phyloP scores from a whole-genome alignment of 164 flowering plant genomes.

The Paratinospora sagittata region DNA sequence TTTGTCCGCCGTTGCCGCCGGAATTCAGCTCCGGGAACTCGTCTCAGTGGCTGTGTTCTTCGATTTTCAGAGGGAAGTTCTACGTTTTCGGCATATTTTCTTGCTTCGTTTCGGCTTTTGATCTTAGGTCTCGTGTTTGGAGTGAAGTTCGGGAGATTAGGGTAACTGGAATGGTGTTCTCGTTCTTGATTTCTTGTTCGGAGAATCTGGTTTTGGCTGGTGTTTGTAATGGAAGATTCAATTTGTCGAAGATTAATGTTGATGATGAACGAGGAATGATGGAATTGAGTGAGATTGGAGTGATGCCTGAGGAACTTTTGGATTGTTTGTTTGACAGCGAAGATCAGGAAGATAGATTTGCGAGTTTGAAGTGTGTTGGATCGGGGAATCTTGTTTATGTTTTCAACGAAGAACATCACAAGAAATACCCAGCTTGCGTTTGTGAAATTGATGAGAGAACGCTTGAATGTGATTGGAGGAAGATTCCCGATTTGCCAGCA shows the following conservation, averaged over 20 bases:
- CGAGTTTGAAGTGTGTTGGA: constrained; percentile 68
- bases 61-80: constrained; percentile 38
- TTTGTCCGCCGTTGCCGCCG: constrained; percentile 49
- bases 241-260: constrained; percentile 51
- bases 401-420: constrained; percentile 51
- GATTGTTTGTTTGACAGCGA: constrained; percentile 45
- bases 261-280: too few species aligned
- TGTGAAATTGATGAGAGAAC: constrained; percentile 41
- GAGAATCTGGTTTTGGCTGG: constrained; percentile 54
- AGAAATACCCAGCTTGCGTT: constrained; percentile 54
- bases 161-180: constrained; percentile 55
- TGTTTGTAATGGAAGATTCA: constrained; percentile 38
- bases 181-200: constrained; percentile 44
- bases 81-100: constrained; percentile 50
- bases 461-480: constrained; percentile 49
- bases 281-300: constrained; percentile 49
- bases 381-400: constrained; percentile 51
- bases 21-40: constrained; percentile 46
- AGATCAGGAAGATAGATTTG: constrained; percentile 49
- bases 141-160: constrained; percentile 47
- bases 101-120: constrained; percentile 43
- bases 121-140: constrained; percentile 39
- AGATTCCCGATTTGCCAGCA: constrained; percentile 46
- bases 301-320: constrained; percentile 55
- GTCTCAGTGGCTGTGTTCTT: constrained; percentile 44